Conservation (phyloP, 2,329 filamentous ascomycete species). For the Colletotrichum paranaense region DNA sequence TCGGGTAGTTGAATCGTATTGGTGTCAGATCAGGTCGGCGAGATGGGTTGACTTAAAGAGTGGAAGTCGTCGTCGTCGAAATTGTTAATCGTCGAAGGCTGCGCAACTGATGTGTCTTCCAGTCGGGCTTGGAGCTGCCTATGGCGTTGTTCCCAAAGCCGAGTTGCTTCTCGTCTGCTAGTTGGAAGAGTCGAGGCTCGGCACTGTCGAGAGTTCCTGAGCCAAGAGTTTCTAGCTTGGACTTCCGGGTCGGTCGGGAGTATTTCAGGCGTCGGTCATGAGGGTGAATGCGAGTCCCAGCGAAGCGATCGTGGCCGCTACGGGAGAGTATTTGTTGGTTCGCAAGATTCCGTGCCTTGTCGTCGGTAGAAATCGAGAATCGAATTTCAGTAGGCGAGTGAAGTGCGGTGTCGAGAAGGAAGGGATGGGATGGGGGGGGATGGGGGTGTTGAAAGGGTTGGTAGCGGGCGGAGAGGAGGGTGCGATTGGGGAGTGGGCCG, state of each 20-base stretch:
- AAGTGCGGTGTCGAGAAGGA: conserved; percentile 28
- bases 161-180: background rate
- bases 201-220: conserved; percentile 13
- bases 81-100: conserved; percentile 2
- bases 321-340: background rate
- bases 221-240: conserved; percentile 6
- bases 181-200: conserved; percentile 18
- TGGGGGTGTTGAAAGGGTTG: conserved; percentile 36
- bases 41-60: conserved; percentile 1
- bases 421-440: conserved; percentile 34
- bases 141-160: background rate
- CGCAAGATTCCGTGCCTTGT: conserved; percentile 6
- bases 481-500: conserved; percentile 32
- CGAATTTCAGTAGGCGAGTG: conserved; percentile 24
- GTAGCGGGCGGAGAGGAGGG: conserved; percentile 36
- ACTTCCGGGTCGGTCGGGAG: conserved; percentile 4
- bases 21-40: conserved; percentile 6
- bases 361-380: conserved; percentile 32
- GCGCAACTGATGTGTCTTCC: background rate
- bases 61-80: conserved; percentile 28
- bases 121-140: background rate
- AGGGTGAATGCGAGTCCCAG: background rate
- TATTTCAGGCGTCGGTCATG: background rate
- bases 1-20: conserved; percentile 4
- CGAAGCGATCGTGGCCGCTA: conserved; percentile 19